These are phyloP conservation scores for Fusarium xyrophilum DNA, from an alignment of 2,329 filamentous ascomycete species.

Conservation along the genomic window DNA sequence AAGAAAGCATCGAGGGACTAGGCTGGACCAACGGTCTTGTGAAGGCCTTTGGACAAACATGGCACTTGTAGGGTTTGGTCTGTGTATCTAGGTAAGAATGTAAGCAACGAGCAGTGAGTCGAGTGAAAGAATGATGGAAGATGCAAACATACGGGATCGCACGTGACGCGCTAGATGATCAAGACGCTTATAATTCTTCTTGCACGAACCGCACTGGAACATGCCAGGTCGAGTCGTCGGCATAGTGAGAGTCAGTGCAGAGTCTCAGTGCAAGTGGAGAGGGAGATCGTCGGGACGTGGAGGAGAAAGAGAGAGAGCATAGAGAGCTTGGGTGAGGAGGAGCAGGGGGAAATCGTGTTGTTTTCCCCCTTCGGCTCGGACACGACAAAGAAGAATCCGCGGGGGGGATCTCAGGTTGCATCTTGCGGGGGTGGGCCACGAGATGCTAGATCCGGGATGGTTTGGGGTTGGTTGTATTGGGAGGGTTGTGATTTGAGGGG, in stretches of 20 bases:
- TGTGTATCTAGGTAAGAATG: slow-evolving; percentile 40
- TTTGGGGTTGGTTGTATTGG: background rate
- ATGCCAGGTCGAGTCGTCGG: slow-evolving; percentile 27
- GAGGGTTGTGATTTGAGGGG: background rate
- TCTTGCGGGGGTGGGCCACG: slow-evolving; percentile 10
- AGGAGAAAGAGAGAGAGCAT: slow-evolving; percentile 4
- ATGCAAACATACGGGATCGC: slow-evolving; percentile 41
- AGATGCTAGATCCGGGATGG: background rate
- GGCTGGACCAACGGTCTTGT: slow-evolving; percentile 38
- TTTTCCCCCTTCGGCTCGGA: slow-evolving; percentile 15
- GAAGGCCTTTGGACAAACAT: slow-evolving; percentile 43
- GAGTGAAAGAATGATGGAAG: too few species aligned
- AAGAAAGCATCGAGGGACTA: too few species aligned
- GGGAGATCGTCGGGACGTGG: slow-evolving; percentile 16
- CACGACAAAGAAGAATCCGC: background rate
- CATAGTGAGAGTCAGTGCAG: background rate
- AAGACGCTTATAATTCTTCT: slow-evolving; percentile 41
- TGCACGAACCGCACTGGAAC: slow-evolving; percentile 42
- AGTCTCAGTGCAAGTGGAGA: slow-evolving; percentile 22
- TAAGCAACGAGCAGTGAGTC: background rate
- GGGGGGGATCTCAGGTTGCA: background rate
- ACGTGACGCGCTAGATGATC: slow-evolving; percentile 46
- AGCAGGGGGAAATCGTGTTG: slow-evolving; percentile 3
- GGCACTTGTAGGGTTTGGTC: slow-evolving; percentile 43
- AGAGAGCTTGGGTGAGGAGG: background rate